Evolutionary conservation across 108 stramenopile species (phyloP), one percentile per base, ranked within the genome.

Genomic region (Cyclostephanos tholiformis): DNA sequence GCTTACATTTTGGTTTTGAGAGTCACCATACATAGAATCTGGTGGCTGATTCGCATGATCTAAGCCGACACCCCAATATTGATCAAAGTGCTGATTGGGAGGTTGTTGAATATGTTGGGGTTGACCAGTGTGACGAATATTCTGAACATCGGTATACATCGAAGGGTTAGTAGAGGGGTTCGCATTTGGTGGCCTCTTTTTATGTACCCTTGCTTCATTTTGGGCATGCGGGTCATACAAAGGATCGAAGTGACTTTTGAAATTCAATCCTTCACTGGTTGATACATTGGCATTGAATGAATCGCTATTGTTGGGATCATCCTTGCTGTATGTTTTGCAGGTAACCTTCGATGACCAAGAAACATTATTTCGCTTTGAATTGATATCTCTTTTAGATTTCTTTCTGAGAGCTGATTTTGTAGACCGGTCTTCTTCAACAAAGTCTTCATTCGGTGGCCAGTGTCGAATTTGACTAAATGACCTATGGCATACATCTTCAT

Each of bases 281-380:
- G 81, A 82, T 11, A 74, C 81, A 72, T 76, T 76, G 9, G 81
- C 81, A 57, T 82, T 71, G 57, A 82, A 82, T 1, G 65, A 82
- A 32, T 76, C 67, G 39, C 63, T 26, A 56, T 64, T 32, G 59
- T 72, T 75, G 26, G 81, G 74, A 43, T 71, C 75, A 44, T 82
- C 81, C 56, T 82, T 82, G 61, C 75, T 76, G 55, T 82, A 82
- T n/a, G 81, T 82, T 68, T 82, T 82, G 75, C 81, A 82, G 30
- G 81, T 82, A 19, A 82, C 81, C 57, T 82, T 82, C 19, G 69
- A 71, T 10, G 81, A 82, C 81, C 81, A 82, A 10, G 81, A 72
- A 4, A 82, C 74, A 41, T n/a, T 62, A 36, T 72, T 82, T 38
- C 66, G 59, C 35, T 57, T 72, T 35, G 35, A 16, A 32, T 57